Base-by-base conservation (phyloP, 495 filamentous ascomycete genomes). In the Chlorociboria aeruginascens region DNA sequence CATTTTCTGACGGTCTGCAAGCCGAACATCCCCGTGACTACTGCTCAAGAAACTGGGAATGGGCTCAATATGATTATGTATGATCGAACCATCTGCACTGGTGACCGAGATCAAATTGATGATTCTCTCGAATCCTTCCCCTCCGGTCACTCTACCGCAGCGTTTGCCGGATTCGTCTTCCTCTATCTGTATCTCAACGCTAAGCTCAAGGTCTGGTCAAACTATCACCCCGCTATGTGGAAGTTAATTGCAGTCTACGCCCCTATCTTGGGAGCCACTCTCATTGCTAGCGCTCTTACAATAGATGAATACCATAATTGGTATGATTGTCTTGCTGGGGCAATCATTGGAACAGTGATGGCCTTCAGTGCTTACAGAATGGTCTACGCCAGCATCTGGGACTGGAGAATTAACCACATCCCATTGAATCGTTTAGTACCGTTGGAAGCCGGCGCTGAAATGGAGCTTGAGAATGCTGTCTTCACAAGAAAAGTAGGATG, bases 191-290 rank as follows among this genome's bases (percentile, higher is more conserved):
- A 78, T 54, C 60, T 78, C 8, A 78, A 78, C 52, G 73, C 71
- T 30, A 77, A 75, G 57, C 55, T 78, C 14, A 76, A 76, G 50
- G 62, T 73, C 38, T 76, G 69, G 52, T 59, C 66, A n/a, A 73
- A 78, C 49, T 71, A 76, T 52, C 77, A 79, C 48, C 72, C 78
- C 1, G 69, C 72, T 13, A 71, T 79, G 69, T 82, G 78, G 78
- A 81, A 81, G 63, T 55, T 79, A 1, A 62, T 76, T 31, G 67
- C 63, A 13, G 61, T 72, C n/a, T 79, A 75, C 58, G 66, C 70
- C 7, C 79, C 79, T 0, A 59, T 83, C 6, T 66, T 82, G 3
- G 77, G 70, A 9, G 78, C 76, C 0, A 64, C 62, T 1, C 59
- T 82, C 29, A 76, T 81, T 41, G 74, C 66, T 3, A 75, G 76